Conservation (phyloP, 2,329 filamentous ascomycete species). For the Cytospora schulzeri region DNA sequence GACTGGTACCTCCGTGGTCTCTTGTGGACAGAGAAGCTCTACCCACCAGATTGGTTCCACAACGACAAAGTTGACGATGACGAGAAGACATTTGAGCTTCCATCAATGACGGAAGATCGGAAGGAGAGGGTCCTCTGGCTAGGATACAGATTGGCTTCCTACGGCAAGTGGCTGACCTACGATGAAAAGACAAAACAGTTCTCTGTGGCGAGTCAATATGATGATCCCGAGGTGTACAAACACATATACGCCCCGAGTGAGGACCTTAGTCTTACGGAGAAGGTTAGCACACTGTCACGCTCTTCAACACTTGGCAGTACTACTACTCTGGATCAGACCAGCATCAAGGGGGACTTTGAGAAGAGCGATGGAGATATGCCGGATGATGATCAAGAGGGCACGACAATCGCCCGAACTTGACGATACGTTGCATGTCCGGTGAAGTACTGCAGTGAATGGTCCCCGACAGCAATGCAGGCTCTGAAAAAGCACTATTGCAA, state of each 20-base stretch:
- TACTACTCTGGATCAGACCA: slow-evolving; percentile 4
- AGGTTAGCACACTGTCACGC: slow-evolving; percentile 6
- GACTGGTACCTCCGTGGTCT: slow-evolving; percentile 69
- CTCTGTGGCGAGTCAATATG: slow-evolving; percentile 40
- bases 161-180: slow-evolving; percentile 50
- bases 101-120: slow-evolving; percentile 60
- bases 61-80: slow-evolving; percentile 65
- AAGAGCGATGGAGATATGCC: slow-evolving; percentile 1
- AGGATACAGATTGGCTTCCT: slow-evolving; percentile 49
- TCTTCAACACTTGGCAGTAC: slow-evolving; percentile 17
- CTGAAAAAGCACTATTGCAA: background rate
- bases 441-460: background rate
- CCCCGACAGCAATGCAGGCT: background rate
- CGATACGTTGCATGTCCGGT: background rate
- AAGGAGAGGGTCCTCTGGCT: slow-evolving; percentile 63
- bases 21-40: slow-evolving; percentile 61
- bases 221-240: slow-evolving; percentile 30
- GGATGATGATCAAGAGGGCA: slow-evolving; percentile 1
- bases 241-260: slow-evolving; percentile 5
- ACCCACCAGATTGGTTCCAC: slow-evolving; percentile 60
- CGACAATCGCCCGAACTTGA: background rate
- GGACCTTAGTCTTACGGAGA: background rate
- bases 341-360: background rate
- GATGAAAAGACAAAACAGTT: slow-evolving; percentile 44
- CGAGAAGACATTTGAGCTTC: slow-evolving; percentile 64